Evolutionary conservation across 495 filamentous ascomycete species (phyloP).

Genomic region (Tuber calosporum): DNA sequence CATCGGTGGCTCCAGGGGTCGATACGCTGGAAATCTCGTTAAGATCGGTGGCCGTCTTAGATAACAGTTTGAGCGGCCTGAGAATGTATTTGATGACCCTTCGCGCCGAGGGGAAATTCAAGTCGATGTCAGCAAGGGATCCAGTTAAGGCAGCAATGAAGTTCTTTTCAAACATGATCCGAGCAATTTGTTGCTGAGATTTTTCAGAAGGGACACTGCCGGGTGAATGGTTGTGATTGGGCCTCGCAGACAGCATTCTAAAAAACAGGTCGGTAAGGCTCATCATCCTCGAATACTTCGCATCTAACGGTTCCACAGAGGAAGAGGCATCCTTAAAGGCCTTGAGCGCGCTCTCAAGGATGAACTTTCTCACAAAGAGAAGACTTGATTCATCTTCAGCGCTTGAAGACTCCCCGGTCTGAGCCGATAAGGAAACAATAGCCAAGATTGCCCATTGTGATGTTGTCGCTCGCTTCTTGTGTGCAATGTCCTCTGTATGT

Average conservation of each 20-base stretch:
- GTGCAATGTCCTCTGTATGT: constrained; percentile 61
- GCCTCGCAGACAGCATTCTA: constrained; percentile 75
- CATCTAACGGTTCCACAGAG: constrained; percentile 72
- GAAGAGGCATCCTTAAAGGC: constrained; percentile 83
- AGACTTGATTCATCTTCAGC: constrained; percentile 78
- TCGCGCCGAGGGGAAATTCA: constrained; percentile 88
- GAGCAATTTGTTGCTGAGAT: constrained; percentile 68
- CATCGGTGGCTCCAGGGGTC: constrained; percentile 61
- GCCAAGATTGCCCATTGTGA: constrained; percentile 76
- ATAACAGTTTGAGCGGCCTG: constrained; percentile 75
- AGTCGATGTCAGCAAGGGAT: constrained; percentile 92
- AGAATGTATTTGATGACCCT: constrained; percentile 93
- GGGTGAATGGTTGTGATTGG: constrained; percentile 51
- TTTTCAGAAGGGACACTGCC: constrained; percentile 42
- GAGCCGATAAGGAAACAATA: constrained; percentile 76
- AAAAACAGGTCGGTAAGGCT: constrained; percentile 85
- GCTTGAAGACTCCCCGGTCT: constrained; percentile 68
- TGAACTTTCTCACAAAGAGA: constrained; percentile 85
- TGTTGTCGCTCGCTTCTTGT: constrained; percentile 77
- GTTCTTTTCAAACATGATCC: constrained; percentile 96
- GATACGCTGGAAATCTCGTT: constrained; percentile 70
- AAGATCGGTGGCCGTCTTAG: constrained; percentile 74
- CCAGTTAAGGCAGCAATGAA: constrained; percentile 79
- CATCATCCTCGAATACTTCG: constrained; percentile 78
- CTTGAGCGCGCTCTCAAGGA: constrained; percentile 83